Evolutionary conservation across 2,329 filamentous ascomycete genomes (phyloP), one percentile per base, ranked within the genome.

Genomic region (Colletotrichum sp.): DNA sequence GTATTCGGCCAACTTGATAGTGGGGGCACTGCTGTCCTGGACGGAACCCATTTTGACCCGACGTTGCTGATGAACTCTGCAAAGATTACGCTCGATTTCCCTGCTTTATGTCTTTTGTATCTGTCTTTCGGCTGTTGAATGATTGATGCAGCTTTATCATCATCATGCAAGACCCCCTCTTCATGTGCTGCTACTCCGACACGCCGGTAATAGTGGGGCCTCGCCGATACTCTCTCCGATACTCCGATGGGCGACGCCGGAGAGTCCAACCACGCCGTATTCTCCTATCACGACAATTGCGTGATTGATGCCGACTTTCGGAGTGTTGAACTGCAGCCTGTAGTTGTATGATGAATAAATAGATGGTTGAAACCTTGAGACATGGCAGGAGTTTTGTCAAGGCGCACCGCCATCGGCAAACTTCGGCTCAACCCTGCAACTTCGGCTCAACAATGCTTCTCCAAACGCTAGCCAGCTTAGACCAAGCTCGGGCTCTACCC

Each of bases 1-100:
- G 78, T 93, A 93, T 79, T 92, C 88, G 60, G 90, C 89, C 67
- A 92, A 87, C 74, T 90, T 88, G 34, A 77, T 57, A 4, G 73
- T 77, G 26, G 66, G 15, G 5, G 48, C 5, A 13, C 13, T 39
- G 39, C 10, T 30, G 22, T 62, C 55, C 6, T 13, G 24, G 15
- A 18, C 15, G 24, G 60, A n/a, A 28, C 22, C 16, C 71, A 74
- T 74, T n/a, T 0, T 62, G 30, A 55, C n/a, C n/a, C n/a, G n/a
- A n/a, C n/a, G n/a, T n/a, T n/a, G n/a, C n/a, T n/a, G n/a, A n/a
- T n/a, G n/a, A n/a, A n/a, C n/a, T n/a, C n/a, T n/a, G n/a, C n/a
- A n/a, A n/a, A n/a, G n/a, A n/a, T n/a, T n/a, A n/a, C n/a, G n/a
- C n/a, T n/a, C n/a, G n/a, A n/a, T n/a, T n/a, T n/a, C n/a, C n/a